Base-by-base conservation (phyloP, 208 protist species). In the Leishmania arabica region DNA sequence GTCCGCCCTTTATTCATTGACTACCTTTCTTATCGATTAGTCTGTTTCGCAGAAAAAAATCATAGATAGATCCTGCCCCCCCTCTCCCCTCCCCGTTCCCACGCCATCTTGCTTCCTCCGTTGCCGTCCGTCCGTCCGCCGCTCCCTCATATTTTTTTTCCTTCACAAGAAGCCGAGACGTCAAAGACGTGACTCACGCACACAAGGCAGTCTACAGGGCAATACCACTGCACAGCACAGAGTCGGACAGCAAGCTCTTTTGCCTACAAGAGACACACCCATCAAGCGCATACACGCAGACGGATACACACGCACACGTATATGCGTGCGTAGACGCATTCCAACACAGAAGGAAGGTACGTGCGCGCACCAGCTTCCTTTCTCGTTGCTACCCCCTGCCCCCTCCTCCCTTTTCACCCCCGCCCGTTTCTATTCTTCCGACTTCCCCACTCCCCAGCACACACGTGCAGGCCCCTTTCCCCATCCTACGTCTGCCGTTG, bases 101-200 rank as follows among this genome's bases (percentile, higher is more conserved):
- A 27, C 65, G 56, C 81, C 24, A 11, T 80, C 31, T 13, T 78
- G 37, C 54, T 27, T 53, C 45, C n/a, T 84, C 71, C 45, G 6
- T 56, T 37, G n/a, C 3, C 21, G 49, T 58, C 13, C 13, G 42
- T 45, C 42, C 42, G 19, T 49, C 13, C 40, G 70, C 31, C 45
- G 34, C 27, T 37, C 49, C 45, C 34, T 76, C 34, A 68, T 81
- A 3, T 78, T 85, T 75, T 69, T 76, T 78, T 64, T 77, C 34
- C 71, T 13, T 69, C 5, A 31, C 56, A 62, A 7, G 24, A 24
- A 24, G 17, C 27, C 8, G 5, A 31, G 56, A 11, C 56, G 27
- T 24, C 24, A 31, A 62, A 62, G 56, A 31, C 56, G 8, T 11
- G 5, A 31, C 24, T 15, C 7, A 62, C 7, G 13, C 24, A 31